Evolutionary conservation across 331 rosid species (phyloP).

Genomic region (Stylosanthes scabra): DNA sequence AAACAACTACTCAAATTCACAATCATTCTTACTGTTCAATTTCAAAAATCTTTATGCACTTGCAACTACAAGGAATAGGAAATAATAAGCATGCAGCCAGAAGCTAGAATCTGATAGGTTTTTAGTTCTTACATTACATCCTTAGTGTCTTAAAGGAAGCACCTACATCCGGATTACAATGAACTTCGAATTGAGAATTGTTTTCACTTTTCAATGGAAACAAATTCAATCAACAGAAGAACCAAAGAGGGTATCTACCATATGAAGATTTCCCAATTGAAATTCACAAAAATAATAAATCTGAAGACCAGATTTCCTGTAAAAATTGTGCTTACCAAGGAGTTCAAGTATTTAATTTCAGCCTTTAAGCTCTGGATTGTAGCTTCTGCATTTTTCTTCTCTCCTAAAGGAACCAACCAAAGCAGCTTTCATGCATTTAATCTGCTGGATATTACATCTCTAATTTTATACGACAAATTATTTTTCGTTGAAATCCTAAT

Average conservation of each 20-base stretch:
- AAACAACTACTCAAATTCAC: neutral
- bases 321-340: conserved; percentile 58
- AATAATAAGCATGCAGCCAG: neutral
- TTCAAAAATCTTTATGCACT: neutral
- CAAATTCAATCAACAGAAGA: neutral
- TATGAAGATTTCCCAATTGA: conserved; percentile 61
- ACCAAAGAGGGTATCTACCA: conserved; percentile 52
- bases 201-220: neutral
- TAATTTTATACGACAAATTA: conserved; percentile 25
- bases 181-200: neutral
- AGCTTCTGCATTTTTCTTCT: conserved; percentile 71
- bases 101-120: neutral
- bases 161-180: neutral
- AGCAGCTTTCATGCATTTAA: conserved; percentile 61
- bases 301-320: neutral
- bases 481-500: neutral
- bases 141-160: neutral
- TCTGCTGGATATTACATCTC: conserved; percentile 59
- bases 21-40: neutral
- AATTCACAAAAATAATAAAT: conserved; percentile 27
- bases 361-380: conserved; percentile 63
- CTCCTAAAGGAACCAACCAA: conserved; percentile 80
- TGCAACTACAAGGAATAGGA: neutral
- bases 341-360: conserved; percentile 60
- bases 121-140: neutral